Evolutionary conservation across 257 asterid genomes (phyloP), one percentile per base, ranked within the genome.

Genomic region (Rubia yunnanensis): DNA sequence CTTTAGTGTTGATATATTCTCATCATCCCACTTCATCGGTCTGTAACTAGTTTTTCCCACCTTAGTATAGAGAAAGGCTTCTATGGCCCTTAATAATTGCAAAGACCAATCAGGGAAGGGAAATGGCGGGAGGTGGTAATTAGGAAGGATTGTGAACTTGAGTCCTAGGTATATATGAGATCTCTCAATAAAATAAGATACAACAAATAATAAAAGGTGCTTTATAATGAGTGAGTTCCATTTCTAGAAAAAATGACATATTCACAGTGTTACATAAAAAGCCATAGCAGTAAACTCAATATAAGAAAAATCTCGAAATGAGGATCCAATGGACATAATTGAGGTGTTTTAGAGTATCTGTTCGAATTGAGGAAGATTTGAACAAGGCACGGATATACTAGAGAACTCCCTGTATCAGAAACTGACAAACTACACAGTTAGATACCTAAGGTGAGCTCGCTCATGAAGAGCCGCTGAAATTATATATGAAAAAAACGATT

Each of bases 41-140:
- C n/a, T n/a, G n/a, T n/a, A n/a, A n/a, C n/a, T n/a, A n/a, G n/a
- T n/a, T n/a, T n/a, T n/a, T n/a, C n/a, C n/a, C n/a, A n/a, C n/a
- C n/a, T n/a, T n/a, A n/a, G n/a, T n/a, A n/a, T 65, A 46, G 10
- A 58, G 26, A 27, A 72, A 49, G 13, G 35, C 34, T 46, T 41
- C 44, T 7, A 48, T 63, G 17, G 27, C 46, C 5, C 54, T 63
- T 17, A 53, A 3, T 18, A 15, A 46, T 8, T 38, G 58, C 10
- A 48, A 26, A 10, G 23, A 10, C 69, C 30, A 64, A 26, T 14
- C 57, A 38, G 26, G 17, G n/a, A n/a, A n/a, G n/a, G 13, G 44
- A 27, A 28, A 5, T 9, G 30, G 63, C 54, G n/a, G 23, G n/a
- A 48, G 54, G n/a, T 48, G 52, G 17, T 15, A 17, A 17, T n/a